These are phyloP conservation scores for Leucogyrophana mollusca DNA, from an alignment of 768 basidiomycete species.

Conservation along the genomic window DNA sequence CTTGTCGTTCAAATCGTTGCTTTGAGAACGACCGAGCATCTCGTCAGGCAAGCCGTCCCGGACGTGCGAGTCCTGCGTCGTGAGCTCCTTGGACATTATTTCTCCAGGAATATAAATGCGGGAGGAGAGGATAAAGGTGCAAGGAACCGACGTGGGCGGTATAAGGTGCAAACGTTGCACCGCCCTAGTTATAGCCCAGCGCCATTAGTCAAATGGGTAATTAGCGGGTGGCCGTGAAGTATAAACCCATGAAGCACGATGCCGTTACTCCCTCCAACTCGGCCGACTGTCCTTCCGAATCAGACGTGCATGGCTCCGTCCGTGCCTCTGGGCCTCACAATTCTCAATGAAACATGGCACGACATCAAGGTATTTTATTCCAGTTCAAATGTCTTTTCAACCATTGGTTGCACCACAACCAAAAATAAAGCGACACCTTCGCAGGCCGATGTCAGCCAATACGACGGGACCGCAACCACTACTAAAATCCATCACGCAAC, in stretches of 20 bases:
- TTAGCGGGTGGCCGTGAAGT: neutral
- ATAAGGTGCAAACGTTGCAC: slow-evolving; percentile 1
- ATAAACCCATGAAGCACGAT: too few relatives aligned
- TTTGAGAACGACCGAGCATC: slow-evolving; percentile 11
- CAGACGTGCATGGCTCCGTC: neutral
- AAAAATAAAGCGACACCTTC: neutral
- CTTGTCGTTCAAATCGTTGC: slow-evolving; percentile 9
- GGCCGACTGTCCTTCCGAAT: too few relatives aligned
- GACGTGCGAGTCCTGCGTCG: slow-evolving; percentile 9
- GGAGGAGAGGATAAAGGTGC: neutral
- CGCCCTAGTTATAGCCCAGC: neutral
- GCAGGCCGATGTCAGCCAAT: neutral
- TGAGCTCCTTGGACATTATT: slow-evolving; percentile 8
- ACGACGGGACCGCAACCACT: slow-evolving; percentile 11
- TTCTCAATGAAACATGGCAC: slow-evolving; percentile 1
- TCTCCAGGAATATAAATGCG: neutral
- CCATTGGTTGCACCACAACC: neutral
- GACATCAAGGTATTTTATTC: slow-evolving; percentile 1
- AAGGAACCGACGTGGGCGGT: neutral
- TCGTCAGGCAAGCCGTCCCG: slow-evolving; percentile 3
- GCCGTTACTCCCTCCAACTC: too few relatives aligned
- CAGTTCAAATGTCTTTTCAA: neutral
- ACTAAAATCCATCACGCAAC: slow-evolving; percentile 17
- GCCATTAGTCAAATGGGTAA: neutral
- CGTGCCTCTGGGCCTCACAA: neutral